phyloP scores from a whole-genome alignment of 2,329 filamentous ascomycete genomes.

The Cercospora janseana region DNA sequence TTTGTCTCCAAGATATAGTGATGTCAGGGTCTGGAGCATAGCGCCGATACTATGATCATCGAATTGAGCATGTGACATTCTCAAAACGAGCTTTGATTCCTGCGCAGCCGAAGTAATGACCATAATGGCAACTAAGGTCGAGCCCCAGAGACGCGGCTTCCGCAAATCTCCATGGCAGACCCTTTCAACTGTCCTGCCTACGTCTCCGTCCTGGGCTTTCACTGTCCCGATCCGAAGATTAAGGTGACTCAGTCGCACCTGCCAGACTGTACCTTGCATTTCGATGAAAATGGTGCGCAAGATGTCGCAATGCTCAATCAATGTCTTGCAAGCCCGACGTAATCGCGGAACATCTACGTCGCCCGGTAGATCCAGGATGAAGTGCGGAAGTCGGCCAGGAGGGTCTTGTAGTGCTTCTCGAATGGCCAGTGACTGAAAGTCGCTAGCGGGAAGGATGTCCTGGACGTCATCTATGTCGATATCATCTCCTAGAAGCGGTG shows the following conservation, averaged over 20 bases:
- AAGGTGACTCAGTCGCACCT: constrained; percentile 44
- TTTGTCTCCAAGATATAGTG: constrained; percentile 10
- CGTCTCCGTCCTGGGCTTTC: background rate
- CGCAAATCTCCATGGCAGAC: background rate
- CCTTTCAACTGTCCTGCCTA: background rate
- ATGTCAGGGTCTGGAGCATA: constrained; percentile 8
- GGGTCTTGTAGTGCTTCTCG: constrained; percentile 16
- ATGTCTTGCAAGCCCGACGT: constrained; percentile 22
- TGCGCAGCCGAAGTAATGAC: constrained; percentile 25
- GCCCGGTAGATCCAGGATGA: constrained; percentile 26
- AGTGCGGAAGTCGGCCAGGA: constrained; percentile 25
- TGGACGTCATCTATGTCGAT: constrained; percentile 16
- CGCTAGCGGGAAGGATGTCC: constrained; percentile 25
- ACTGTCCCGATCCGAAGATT: constrained; percentile 34
- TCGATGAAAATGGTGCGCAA: constrained; percentile 56
- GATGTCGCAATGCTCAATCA: constrained; percentile 42
- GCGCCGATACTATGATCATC: constrained; percentile 24
- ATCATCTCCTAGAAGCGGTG: constrained; percentile 5
- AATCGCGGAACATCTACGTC: constrained; percentile 27
- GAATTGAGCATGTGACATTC: constrained; percentile 38
- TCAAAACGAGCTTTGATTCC: constrained; percentile 32
- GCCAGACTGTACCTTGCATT: constrained; percentile 44
- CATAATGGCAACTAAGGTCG: constrained; percentile 29
- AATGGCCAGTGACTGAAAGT: constrained; percentile 29
- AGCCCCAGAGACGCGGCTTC: constrained; percentile 13